Base-by-base conservation (phyloP, 495 filamentous ascomycete genomes). In the Penicillium egyptiacum region DNA sequence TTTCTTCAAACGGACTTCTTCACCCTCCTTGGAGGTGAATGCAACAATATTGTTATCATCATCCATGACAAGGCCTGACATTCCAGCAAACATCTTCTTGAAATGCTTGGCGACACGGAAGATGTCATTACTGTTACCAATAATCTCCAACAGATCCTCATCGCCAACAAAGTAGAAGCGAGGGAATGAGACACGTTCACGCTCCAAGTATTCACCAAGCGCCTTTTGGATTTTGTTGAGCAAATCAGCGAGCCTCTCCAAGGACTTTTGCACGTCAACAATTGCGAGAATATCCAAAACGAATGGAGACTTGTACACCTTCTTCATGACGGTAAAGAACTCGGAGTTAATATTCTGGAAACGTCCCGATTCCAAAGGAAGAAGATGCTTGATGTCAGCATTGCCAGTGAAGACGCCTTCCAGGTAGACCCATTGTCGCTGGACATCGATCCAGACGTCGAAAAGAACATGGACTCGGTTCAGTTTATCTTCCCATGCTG, bases 151-250 rank as follows among this genome's bases (percentile, higher is more conserved):
- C 56, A 99, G 77, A 71, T 99, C 94, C 72, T 99, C 94, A 64
- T 99, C 94, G 70, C 94, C 94, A 54, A 99, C 94, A 66, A 99
- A 99, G 72, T 99, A 99, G 78, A 99, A 99, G 30, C 94, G 85
- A 46, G 94, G 94, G 77, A 99, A 99, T 2, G 94, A 94, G 4
- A 96, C 86, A 66, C 94, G 83, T 77, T 99, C 94, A 55, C 93
- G 91, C 73, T 99, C 94, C 46, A 99, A 86, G 63, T 99, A 99
- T 77, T 99, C 94, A 67, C 94, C 94, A 14, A 99, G 85, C 4
- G 94, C 94, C 73, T 99, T 99, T 65, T 99, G 95, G 51, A 99
- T 99, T 77, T 98, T 99, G 83, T 96, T 95, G 54, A 99, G 84
- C 39, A 98, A 74, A 66, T 98, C 94, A 5, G 92, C 92, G 46